phyloP scores from a whole-genome alignment of 768 basidiomycete genomes.

The Cubamyces sp. region DNA sequence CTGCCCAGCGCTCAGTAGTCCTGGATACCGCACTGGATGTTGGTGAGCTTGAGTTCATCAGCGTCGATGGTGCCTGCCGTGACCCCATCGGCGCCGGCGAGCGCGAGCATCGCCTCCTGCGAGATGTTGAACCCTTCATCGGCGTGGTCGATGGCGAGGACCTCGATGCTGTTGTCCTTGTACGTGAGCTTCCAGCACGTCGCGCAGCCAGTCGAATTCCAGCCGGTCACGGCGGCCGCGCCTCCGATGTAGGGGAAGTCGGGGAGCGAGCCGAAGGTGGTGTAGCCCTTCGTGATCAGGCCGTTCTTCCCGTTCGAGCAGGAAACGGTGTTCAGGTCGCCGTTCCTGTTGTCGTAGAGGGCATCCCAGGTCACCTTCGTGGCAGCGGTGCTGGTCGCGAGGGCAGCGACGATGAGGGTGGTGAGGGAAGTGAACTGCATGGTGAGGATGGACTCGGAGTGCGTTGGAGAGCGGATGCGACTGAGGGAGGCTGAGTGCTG shows the following conservation, averaged over 20 bases:
- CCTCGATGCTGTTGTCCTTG: conserved; percentile 33
- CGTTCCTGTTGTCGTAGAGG: conserved; percentile 38
- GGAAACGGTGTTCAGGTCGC: conserved; percentile 37
- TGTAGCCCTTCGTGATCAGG: conserved; percentile 38
- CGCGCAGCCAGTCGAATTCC: conserved; percentile 37
- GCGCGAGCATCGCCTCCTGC: conserved; percentile 38
- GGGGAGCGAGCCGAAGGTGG: conserved; percentile 43
- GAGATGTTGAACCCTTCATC: conserved; percentile 41
- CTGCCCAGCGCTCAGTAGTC: too few relatives aligned
- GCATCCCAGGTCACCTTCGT: conserved; percentile 42
- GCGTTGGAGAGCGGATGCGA: not conserved
- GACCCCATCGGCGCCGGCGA: conserved; percentile 27
- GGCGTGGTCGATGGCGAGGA: conserved; percentile 38
- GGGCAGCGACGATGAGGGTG: conserved; percentile 21
- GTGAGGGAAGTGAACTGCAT: conserved; percentile 36
- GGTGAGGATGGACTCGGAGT: conserved; percentile 6
- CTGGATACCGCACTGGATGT: too few relatives aligned
- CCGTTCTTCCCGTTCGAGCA: conserved; percentile 46
- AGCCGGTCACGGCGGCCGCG: conserved; percentile 35
- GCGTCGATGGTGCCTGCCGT: too few relatives aligned
- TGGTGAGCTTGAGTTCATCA: too few relatives aligned
- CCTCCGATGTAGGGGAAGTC: conserved; percentile 45
- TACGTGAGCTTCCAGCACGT: conserved; percentile 40
- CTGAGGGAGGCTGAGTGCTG: conserved; percentile 7
- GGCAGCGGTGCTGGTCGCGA: conserved; percentile 19